Conservation (phyloP, 1,139 yeast species). For the Suhomyces anneliseae region DNA sequence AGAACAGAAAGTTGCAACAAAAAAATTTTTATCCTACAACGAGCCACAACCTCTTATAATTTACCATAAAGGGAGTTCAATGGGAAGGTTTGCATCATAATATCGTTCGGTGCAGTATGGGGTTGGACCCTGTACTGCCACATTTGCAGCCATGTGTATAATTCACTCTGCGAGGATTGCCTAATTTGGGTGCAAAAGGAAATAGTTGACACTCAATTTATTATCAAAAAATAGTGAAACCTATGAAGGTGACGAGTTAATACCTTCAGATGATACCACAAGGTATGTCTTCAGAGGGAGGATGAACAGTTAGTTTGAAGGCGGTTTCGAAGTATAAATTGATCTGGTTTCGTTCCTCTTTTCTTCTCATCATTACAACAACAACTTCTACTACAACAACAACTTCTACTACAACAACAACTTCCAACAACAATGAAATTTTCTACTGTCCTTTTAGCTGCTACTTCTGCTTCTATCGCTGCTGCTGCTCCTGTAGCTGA, state of each 20-base stretch:
- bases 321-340: background rate
- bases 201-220: background rate
- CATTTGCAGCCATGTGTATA: slow-evolving; percentile 5
- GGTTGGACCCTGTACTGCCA: background rate
- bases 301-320: too few relatives aligned
- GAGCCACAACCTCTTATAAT: too few relatives aligned
- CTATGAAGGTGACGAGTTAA: background rate
- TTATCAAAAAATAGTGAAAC: background rate
- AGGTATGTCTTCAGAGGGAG: too few relatives aligned
- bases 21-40: too few relatives aligned
- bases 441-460: slow-evolving; percentile 13
- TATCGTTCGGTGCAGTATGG: background rate
- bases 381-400: slow-evolving; percentile 1
- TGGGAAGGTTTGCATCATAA: background rate
- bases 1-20: too few relatives aligned
- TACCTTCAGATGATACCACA: too few relatives aligned
- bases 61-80: background rate
- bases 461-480: slow-evolving; percentile 13
- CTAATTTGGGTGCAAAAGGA: slow-evolving; percentile 11
- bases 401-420: background rate
- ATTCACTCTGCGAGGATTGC: slow-evolving; percentile 4
- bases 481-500: slow-evolving; percentile 15
- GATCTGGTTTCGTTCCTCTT: background rate
- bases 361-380: slow-evolving; percentile 3
- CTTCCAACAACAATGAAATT: slow-evolving; percentile 12